phyloP scores from a whole-genome alignment of 768 basidiomycete species.

The Russula earlei region DNA sequence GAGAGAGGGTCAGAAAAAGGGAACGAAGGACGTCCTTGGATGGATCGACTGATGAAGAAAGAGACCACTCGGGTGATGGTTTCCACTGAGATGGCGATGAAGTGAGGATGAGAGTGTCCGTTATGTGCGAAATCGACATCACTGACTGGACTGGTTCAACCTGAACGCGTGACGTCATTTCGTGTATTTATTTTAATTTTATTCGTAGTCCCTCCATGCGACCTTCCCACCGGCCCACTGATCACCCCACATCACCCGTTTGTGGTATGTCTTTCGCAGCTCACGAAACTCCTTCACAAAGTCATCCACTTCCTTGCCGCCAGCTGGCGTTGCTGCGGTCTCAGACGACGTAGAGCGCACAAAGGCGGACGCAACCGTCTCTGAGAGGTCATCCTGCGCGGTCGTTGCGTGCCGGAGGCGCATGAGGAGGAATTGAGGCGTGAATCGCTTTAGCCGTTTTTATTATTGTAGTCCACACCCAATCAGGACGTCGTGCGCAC shows the following conservation, averaged over 20 bases:
- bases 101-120: constrained; percentile 3
- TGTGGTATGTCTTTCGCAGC: constrained; percentile 83
- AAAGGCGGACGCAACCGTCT: constrained; percentile 75
- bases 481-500: constrained; percentile 30
- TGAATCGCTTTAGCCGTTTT: constrained; percentile 49
- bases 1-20: constrained; percentile 33
- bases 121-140: constrained; percentile 19
- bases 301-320: constrained; percentile 60
- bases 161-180: neutral
- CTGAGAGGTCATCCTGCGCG: constrained; percentile 84
- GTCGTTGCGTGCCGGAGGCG: constrained; percentile 82
- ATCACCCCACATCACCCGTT: constrained; percentile 83
- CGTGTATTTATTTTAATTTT: too few species aligned
- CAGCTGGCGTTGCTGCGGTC: constrained; percentile 14
- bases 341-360: constrained; percentile 41
- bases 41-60: neutral
- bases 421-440: constrained; percentile 80
- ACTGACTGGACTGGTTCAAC: neutral
- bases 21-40: constrained; percentile 30
- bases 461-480: neutral
- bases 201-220: constrained; percentile 61
- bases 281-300: constrained; percentile 88
- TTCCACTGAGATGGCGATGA: neutral
- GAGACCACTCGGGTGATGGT: neutral
- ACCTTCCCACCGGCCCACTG: constrained; percentile 82